Evolutionary conservation across 2,329 filamentous ascomycete genomes (phyloP), one percentile per base, ranked within the genome.

Genomic region (Fusarium austroafricanum): DNA sequence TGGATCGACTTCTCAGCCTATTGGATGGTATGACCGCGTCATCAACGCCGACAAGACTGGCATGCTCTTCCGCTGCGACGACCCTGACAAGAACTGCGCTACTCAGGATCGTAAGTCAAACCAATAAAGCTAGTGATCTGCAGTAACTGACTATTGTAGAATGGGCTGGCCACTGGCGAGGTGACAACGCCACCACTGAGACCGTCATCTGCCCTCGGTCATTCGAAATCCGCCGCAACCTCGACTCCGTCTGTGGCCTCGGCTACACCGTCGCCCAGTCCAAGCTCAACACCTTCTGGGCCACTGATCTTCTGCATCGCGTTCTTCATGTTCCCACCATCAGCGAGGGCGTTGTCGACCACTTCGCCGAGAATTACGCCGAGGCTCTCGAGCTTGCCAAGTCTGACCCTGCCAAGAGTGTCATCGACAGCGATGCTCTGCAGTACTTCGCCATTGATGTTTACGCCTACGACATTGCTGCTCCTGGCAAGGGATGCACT

Each of bases 401-500:
- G 64, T 68, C 73, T 12, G 78, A 83, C 10, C 83, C 85, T 10
- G 77, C 80, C 6, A 81, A 83, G 26, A 80, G 83, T 4, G 84
- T 81, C 5, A 79, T 83, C 28, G 89, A 92, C 77, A 89, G 85
- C 31, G 84, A 90, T 65, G 83, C 85, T 0, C 80, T 92, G 40
- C 87, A 90, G 77, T 90, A 89, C 76, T 92, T 92, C 74, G 89
- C 90, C 6, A 83, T 90, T 9, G 88, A 91, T 60, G 87, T 82
- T 2, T 92, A 89, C 75, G 89, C 89, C 0, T 87, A 84, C 66
- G 89, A 92, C 61, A 83, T 92, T 70, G 86, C 86, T 10, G 80
- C 87, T 7, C 89, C 89, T 0, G 89, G 89, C 0, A 81, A 84
- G 28, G 89, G 89, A 1, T 92, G 89, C 74, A 75, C 84, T 0